Conservation (phyloP, 306 rosid genomes). For the Boehmeria nivea region DNA sequence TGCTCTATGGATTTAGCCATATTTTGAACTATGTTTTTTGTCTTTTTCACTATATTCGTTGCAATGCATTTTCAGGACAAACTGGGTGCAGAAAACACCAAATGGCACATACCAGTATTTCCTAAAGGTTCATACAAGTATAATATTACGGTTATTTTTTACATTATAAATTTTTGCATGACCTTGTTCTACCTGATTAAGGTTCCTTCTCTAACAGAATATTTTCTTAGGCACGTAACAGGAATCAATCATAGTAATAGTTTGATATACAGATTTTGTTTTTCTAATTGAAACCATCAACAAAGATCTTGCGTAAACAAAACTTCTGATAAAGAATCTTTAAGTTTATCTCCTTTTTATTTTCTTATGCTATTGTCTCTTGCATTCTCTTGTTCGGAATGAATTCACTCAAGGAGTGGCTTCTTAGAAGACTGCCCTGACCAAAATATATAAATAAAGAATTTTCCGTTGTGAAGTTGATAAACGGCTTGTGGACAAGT, state of each 20-base stretch:
- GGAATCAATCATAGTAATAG: too few relatives aligned
- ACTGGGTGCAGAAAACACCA: slow-evolving; percentile 58
- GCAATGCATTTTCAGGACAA: slow-evolving; percentile 47
- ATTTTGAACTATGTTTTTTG: not conserved
- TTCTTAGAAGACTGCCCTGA: not conserved
- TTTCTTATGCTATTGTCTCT: not conserved
- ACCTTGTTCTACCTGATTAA: slow-evolving; percentile 10
- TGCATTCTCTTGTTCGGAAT: not conserved
- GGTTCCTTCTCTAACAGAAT: too few relatives aligned
- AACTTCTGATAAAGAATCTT: not conserved
- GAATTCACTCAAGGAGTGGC: not conserved
- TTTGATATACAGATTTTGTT: too few relatives aligned
- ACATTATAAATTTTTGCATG: slow-evolving; percentile 1
- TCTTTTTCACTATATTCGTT: not conserved
- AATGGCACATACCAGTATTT: slow-evolving; percentile 81
- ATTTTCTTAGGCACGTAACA: too few relatives aligned
- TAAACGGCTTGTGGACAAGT: too few relatives aligned
- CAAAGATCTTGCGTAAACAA: not conserved
- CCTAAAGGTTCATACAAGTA: slow-evolving; percentile 49
- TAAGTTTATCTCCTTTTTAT: not conserved
- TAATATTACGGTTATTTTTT: not conserved
- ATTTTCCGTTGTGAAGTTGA: not conserved
- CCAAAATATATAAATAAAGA: too few relatives aligned
- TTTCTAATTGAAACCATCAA: too few relatives aligned
- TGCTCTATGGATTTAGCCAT: too few relatives aligned